phyloP scores from a whole-genome alignment of 805 yeast species.

The Pichia rugopelliculosa region DNA sequence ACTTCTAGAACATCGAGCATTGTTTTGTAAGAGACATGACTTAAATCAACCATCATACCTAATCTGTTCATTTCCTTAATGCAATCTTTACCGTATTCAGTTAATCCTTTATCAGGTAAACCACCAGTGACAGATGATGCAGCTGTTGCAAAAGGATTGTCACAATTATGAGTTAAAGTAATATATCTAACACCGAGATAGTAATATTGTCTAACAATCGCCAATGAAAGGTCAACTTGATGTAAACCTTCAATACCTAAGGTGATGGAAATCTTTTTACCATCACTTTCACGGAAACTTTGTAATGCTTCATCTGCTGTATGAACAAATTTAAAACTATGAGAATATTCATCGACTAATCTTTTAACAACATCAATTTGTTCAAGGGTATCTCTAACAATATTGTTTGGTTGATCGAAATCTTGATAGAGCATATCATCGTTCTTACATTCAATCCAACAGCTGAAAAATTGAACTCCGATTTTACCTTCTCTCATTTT shows the following conservation, averaged over 20 bases:
- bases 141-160: constrained; percentile 51
- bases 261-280: constrained; percentile 36
- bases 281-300: constrained; percentile 22
- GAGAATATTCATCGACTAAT: constrained; percentile 34
- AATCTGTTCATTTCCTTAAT: constrained; percentile 44
- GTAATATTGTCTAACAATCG: constrained; percentile 40
- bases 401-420: constrained; percentile 36
- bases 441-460: constrained; percentile 41
- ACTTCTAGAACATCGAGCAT: constrained; percentile 38
- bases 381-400: constrained; percentile 47
- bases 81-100: constrained; percentile 35
- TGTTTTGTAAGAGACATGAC: constrained; percentile 45
- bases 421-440: constrained; percentile 34
- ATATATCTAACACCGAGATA: constrained; percentile 48
- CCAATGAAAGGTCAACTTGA: constrained; percentile 43
- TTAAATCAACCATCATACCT: constrained; percentile 47
- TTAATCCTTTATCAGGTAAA: constrained; percentile 37
- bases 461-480: constrained; percentile 46
- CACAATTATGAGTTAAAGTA: constrained; percentile 49
- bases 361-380: constrained; percentile 46
- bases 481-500: constrained; percentile 36
- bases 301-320: constrained; percentile 35
- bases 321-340: constrained; percentile 33
- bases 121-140: constrained; percentile 43
- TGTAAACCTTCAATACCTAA: constrained; percentile 51